Conservation (phyloP, 78 protist genomes). For the Capsaspora owczarzaki region DNA sequence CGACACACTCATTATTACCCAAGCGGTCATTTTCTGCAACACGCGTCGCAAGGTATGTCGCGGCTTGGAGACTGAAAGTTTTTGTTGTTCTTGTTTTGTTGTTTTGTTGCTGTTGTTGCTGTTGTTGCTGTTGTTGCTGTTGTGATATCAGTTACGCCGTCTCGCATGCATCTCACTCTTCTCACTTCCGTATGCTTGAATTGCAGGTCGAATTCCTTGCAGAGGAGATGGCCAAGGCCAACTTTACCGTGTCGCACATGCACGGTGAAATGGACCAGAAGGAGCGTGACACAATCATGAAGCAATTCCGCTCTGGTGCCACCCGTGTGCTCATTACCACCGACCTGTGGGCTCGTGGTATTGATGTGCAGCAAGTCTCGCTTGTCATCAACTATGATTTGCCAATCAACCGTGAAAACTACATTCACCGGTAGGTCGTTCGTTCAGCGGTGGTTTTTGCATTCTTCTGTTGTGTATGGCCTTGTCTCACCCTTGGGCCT, state of each 20-base stretch:
- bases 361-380: conserved; percentile 95
- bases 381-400: conserved; percentile 97
- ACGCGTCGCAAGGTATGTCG: conserved; percentile 23
- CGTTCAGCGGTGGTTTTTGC: background rate
- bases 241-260: conserved; percentile 89
- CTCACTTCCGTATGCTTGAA: background rate
- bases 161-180: too few species aligned
- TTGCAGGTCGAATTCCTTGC: conserved; percentile 92
- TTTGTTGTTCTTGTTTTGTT: too few species aligned
- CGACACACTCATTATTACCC: conserved; percentile 94
- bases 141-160: too few species aligned
- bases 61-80: background rate
- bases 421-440: conserved; percentile 79
- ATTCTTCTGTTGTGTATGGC: background rate
- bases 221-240: conserved; percentile 62
- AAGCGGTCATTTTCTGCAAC: conserved; percentile 96
- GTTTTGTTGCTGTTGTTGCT: too few species aligned
- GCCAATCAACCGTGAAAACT: conserved; percentile 90
- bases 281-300: conserved; percentile 93
- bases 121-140: too few species aligned
- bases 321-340: conserved; percentile 96
- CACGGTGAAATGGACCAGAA: conserved; percentile 95
- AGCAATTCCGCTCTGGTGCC: conserved; percentile 88
- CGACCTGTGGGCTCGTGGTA: conserved; percentile 97
- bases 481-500: too few species aligned